Conservation (phyloP, 140 eudicot species). For the Senecio squalidus region DNA sequence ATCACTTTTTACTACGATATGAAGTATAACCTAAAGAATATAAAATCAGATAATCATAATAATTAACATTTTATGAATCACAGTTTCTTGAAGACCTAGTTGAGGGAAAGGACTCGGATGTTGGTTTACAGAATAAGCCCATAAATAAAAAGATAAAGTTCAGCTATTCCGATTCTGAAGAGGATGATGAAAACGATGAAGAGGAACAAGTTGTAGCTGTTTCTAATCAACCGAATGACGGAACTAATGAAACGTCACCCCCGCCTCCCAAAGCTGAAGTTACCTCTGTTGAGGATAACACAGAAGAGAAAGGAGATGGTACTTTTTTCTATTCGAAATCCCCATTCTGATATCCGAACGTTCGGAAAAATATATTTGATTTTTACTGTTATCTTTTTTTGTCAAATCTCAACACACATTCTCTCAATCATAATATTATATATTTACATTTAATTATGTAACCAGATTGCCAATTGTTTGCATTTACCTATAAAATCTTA, state of each 20-base stretch:
- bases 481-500: too few relatives aligned
- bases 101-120: slow-evolving; percentile 44
- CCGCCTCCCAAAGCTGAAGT: slow-evolving; percentile 16
- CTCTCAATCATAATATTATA: too few relatives aligned
- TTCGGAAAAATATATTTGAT: too few relatives aligned
- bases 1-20: background rate
- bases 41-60: background rate
- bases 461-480: too few relatives aligned
- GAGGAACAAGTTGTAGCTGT: slow-evolving; percentile 20
- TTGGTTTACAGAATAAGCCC: slow-evolving; percentile 41
- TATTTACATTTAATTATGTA: too few relatives aligned
- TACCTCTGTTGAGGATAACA: slow-evolving; percentile 17
- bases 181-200: slow-evolving; percentile 37
- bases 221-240: slow-evolving; percentile 12
- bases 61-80: background rate
- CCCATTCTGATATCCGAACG: too few relatives aligned
- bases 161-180: slow-evolving; percentile 68
- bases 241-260: slow-evolving; percentile 20
- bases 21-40: background rate
- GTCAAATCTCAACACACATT: too few relatives aligned
- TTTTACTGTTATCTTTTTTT: too few relatives aligned
- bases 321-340: too few relatives aligned
- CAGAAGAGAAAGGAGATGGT: slow-evolving; percentile 18
- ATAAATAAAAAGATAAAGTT: slow-evolving; percentile 67
- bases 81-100: slow-evolving; percentile 87